Evolutionary conservation across 1,139 yeast genomes (phyloP).

Genomic region (Yamadazyma pseudoaaseri): DNA sequence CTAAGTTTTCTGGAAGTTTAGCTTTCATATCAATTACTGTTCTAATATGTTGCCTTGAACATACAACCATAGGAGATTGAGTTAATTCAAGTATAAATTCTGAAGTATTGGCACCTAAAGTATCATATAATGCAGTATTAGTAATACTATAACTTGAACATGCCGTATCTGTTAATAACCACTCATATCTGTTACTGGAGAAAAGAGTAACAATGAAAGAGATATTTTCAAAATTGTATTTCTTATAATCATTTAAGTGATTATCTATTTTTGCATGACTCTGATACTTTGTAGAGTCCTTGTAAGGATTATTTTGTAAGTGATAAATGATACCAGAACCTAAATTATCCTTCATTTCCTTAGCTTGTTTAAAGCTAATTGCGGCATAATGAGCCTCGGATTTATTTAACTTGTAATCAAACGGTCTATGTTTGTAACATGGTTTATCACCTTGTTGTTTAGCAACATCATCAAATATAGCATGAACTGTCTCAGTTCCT

Average conservation of each 20-base stretch:
- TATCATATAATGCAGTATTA: constrained; percentile 40
- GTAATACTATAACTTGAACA: constrained; percentile 36
- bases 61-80: constrained; percentile 34
- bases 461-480: constrained; percentile 24
- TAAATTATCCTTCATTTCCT: constrained; percentile 21
- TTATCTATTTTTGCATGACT: constrained; percentile 27
- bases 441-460: constrained; percentile 20
- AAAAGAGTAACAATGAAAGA: constrained; percentile 37
- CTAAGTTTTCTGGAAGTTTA: constrained; percentile 23
- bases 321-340: constrained; percentile 34
- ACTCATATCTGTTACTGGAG: constrained; percentile 37
- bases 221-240: constrained; percentile 21
- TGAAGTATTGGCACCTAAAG: constrained; percentile 37
- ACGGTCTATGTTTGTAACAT: constrained; percentile 31
- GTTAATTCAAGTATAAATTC: constrained; percentile 33
- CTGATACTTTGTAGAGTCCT: constrained; percentile 18
- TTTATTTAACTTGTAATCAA: constrained; percentile 26
- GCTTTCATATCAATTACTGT: constrained; percentile 26
- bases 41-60: constrained; percentile 31
- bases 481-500: constrained; percentile 30
- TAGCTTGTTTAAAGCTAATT: constrained; percentile 22
- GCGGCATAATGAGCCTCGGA: constrained; percentile 19
- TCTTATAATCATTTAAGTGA: constrained; percentile 22
- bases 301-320: constrained; percentile 28
- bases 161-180: constrained; percentile 39